Evolutionary conservation across 179 eudicot genomes (phyloP).

Genomic region (Silene vulgaris): DNA sequence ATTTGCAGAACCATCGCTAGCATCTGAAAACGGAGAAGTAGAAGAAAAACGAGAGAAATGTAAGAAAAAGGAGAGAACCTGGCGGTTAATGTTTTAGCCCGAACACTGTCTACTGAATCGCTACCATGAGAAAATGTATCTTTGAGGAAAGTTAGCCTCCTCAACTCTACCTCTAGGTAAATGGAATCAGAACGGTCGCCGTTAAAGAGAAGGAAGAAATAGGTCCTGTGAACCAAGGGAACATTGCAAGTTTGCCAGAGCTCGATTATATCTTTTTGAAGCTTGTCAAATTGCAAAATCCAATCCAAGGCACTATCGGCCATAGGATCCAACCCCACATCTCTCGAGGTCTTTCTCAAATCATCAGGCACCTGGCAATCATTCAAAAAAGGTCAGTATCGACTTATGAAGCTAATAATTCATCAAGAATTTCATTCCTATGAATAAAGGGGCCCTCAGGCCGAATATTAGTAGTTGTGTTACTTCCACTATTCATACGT

Average conservation of each 20-base stretch:
- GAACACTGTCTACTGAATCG: slow-evolving; percentile 25
- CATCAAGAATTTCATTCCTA: neutral
- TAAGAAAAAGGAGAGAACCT: slow-evolving; percentile 28
- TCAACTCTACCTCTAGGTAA: slow-evolving; percentile 81
- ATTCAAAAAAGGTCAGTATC: slow-evolving; percentile 16
- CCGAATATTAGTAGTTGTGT: no score
- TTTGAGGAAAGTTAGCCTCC: slow-evolving; percentile 58
- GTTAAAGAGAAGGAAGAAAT: slow-evolving; percentile 73
- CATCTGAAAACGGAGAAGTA: neutral
- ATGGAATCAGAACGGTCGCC: slow-evolving; percentile 79
- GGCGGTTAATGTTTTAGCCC: slow-evolving; percentile 29
- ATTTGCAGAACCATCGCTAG: neutral
- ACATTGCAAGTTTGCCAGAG: slow-evolving; percentile 80
- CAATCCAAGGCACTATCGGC: slow-evolving; percentile 40
- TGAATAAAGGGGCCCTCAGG: neutral
- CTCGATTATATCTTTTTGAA: slow-evolving; percentile 54
- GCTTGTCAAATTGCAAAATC: slow-evolving; percentile 55
- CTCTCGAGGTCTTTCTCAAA: slow-evolving; percentile 40
- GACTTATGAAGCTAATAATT: neutral
- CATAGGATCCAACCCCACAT: slow-evolving; percentile 50
- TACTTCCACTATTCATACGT: no score
- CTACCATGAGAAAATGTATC: slow-evolving; percentile 30
- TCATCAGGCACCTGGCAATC: slow-evolving; percentile 31
- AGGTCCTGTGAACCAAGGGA: slow-evolving; percentile 81
- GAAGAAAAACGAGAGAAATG: neutral